A percentile compares a stretch with the other conserved stretches of the same genome.
Conservation (phyloP, 768 basidiomycete genomes). For the Mycena leptocephala region DNA sequence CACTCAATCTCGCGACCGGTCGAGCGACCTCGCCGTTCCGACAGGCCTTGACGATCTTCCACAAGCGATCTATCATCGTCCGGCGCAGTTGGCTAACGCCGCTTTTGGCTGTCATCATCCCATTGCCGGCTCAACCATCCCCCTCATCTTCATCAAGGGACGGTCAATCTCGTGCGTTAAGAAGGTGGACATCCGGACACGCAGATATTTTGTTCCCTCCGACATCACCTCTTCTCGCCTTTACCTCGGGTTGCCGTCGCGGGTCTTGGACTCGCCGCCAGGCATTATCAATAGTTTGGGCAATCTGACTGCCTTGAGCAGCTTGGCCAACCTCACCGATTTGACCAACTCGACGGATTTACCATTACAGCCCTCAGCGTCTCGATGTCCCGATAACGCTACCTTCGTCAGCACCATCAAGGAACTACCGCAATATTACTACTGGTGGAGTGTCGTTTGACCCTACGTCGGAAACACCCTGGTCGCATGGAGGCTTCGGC, state of each 20-base stretch:
- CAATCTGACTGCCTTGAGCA: conserved; percentile 42
- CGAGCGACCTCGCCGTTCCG: conserved; percentile 68
- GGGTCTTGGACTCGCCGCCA: conserved; percentile 70
- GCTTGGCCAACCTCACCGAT: conserved; percentile 47
- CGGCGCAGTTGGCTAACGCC: conserved; percentile 81
- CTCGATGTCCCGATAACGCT: conserved; percentile 66
- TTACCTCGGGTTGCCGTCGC: conserved; percentile 49
- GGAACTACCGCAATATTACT: conserved; percentile 68
- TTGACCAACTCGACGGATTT: conserved; percentile 49
- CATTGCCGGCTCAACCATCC: conserved; percentile 77
- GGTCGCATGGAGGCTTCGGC: conserved; percentile 80
- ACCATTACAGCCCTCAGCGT: conserved; percentile 47
- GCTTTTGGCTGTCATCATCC: conserved; percentile 66
- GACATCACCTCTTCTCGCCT: conserved; percentile 56
- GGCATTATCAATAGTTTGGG: conserved; percentile 66
- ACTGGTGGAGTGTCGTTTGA: conserved; percentile 82
- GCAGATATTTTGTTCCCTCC: conserved; percentile 70
- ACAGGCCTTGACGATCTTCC: conserved; percentile 83
- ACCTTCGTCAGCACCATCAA: conserved; percentile 72
- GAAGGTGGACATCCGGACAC: conserved; percentile 49
- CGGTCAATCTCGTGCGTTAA: conserved; percentile 67
- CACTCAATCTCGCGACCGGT: conserved; percentile 66
- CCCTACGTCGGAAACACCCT: conserved; percentile 62
- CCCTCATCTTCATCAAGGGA: conserved; percentile 74
- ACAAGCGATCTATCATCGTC: conserved; percentile 77